Conservation (phyloP, 1,284 basidiomycete species). For the Tilletia setariae region DNA sequence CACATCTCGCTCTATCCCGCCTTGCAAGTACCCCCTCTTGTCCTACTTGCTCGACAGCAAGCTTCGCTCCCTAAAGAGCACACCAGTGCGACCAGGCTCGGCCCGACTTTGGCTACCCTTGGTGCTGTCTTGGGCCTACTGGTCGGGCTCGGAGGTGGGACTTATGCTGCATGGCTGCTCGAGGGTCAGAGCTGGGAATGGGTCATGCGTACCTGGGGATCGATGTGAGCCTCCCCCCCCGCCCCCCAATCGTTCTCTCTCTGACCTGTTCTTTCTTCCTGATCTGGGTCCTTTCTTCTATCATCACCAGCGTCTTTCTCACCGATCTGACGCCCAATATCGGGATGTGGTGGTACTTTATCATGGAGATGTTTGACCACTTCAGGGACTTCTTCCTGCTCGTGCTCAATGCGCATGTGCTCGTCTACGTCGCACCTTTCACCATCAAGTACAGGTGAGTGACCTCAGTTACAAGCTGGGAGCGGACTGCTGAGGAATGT, state of each 20-base stretch:
- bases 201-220: constrained; percentile 75
- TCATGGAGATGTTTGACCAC: constrained; percentile 99
- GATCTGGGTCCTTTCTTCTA: background rate
- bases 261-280: background rate
- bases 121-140: constrained; percentile 47
- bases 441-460: constrained; percentile 77
- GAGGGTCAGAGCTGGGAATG: constrained; percentile 64
- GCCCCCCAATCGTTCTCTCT: background rate
- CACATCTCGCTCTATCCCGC: constrained; percentile 60
- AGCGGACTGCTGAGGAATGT: no score
- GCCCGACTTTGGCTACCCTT: constrained; percentile 15
- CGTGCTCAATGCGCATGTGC: constrained; percentile 84
- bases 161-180: constrained; percentile 61
- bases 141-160: constrained; percentile 57
- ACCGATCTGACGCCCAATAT: constrained; percentile 75
- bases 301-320: constrained; percentile 24
- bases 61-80: constrained; percentile 9
- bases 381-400: constrained; percentile 92
- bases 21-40: constrained; percentile 67
- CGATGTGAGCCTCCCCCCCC: constrained; percentile 64
- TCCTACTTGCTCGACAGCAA: constrained; percentile 61
- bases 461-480: background rate
- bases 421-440: constrained; percentile 78
- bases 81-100: constrained; percentile 36
- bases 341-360: constrained; percentile 98